These are phyloP conservation scores for Fusarium graminum DNA, from an alignment of 2,329 filamentous ascomycete species.

Conservation along the genomic window DNA sequence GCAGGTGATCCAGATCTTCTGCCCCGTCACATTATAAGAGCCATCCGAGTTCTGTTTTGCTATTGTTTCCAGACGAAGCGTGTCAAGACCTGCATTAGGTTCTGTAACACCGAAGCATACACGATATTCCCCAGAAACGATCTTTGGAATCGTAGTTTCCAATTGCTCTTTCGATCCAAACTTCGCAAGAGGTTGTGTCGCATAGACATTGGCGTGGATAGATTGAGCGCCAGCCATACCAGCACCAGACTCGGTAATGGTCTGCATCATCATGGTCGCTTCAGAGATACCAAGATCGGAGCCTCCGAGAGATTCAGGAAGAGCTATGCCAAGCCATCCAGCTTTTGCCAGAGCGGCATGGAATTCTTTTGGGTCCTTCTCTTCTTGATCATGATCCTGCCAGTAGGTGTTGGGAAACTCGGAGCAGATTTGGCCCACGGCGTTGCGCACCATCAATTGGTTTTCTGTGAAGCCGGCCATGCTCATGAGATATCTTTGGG, in stretches of 20 bases:
- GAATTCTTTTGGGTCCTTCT: constrained; percentile 79
- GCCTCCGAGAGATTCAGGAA: constrained; percentile 81
- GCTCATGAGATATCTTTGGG: constrained; percentile 70
- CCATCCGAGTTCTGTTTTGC: constrained; percentile 68
- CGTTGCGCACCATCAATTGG: constrained; percentile 79
- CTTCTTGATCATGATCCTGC: constrained; percentile 78
- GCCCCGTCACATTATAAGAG: constrained; percentile 76
- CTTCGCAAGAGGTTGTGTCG: constrained; percentile 79
- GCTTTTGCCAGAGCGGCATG: constrained; percentile 79
- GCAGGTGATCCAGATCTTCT: constrained; percentile 92
- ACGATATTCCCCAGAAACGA: constrained; percentile 78
- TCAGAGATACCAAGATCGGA: constrained; percentile 83
- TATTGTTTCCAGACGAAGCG: constrained; percentile 74
- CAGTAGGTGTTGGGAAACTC: constrained; percentile 82
- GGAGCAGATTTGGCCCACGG: constrained; percentile 75
- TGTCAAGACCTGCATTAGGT: constrained; percentile 84
- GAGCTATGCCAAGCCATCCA: constrained; percentile 85
- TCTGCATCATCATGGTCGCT: constrained; percentile 89
- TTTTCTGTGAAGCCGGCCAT: constrained; percentile 78
- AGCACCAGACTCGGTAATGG: constrained; percentile 81
- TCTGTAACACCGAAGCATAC: constrained; percentile 90
- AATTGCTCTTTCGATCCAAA: constrained; percentile 78
- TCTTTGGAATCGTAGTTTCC: constrained; percentile 73
- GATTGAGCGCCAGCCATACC: constrained; percentile 79
- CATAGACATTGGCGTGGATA: constrained; percentile 77